Percentiles rank a stretch among this genome's conserved stretches.
These are phyloP conservation scores for Coemansia javaensis DNA, from an alignment of 192 early-diverging fungal species.

Conservation along the genomic window DNA sequence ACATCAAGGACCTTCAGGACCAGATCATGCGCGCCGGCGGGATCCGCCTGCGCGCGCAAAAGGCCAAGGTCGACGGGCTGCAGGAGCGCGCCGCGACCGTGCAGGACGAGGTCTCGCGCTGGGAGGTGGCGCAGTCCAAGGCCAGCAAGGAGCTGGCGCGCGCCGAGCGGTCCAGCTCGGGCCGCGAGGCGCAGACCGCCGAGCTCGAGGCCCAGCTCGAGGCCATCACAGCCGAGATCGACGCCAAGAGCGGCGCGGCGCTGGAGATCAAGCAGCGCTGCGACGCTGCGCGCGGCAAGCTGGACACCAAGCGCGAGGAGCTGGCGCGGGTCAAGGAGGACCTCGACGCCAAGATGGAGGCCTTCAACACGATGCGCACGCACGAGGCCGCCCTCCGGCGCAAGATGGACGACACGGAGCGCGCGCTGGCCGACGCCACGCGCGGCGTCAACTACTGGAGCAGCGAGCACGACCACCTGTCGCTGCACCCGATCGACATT, in stretches of 20 bases:
- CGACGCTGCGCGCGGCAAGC: slow-evolving; percentile 29
- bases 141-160: slow-evolving; percentile 72
- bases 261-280: slow-evolving; percentile 44
- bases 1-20: slow-evolving; percentile 78
- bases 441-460: slow-evolving; percentile 52
- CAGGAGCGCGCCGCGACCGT: slow-evolving; percentile 67
- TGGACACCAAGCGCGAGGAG: slow-evolving; percentile 67
- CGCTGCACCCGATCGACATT: slow-evolving; percentile 49
- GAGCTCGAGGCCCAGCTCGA: slow-evolving; percentile 62
- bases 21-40: slow-evolving; percentile 90
- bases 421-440: slow-evolving; percentile 50
- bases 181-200: slow-evolving; percentile 60
- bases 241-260: slow-evolving; percentile 52
- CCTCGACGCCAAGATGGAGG: slow-evolving; percentile 60
- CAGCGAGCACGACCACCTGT: slow-evolving; percentile 56
- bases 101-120: slow-evolving; percentile 67
- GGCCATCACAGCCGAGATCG: slow-evolving; percentile 57
- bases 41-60: slow-evolving; percentile 79
- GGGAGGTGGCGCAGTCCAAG: slow-evolving; percentile 67
- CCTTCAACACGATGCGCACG: slow-evolving; percentile 63
- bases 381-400: slow-evolving; percentile 65
- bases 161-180: slow-evolving; percentile 58
- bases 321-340: slow-evolving; percentile 62
- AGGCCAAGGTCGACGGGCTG: slow-evolving; percentile 75
- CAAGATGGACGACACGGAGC: slow-evolving; percentile 62